Conservation (phyloP, 805 yeast genomes). For the Candida khao-thaluensis region DNA sequence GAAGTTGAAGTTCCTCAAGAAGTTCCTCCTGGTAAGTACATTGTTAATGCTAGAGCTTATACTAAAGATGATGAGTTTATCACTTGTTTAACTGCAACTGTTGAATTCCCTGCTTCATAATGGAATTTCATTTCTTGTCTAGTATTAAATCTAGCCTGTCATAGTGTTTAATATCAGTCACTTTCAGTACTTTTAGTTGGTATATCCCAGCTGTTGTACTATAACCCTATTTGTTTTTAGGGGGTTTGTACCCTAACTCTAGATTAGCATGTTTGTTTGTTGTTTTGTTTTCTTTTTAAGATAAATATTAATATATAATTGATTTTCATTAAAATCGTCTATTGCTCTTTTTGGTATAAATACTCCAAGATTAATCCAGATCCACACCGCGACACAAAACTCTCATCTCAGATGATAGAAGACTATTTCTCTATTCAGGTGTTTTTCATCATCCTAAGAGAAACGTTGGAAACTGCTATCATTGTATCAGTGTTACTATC, state of each 20-base stretch:
- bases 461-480: conserved; percentile 33
- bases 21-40: conserved; percentile 94
- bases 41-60: conserved; percentile 85
- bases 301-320: too few species aligned
- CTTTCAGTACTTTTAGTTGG: too few species aligned
- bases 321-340: too few species aligned
- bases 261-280: conserved; percentile 2
- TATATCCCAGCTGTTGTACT: too few species aligned
- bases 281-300: neutral
- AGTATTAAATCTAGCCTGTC: too few species aligned
- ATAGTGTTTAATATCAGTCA: too few species aligned
- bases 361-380: too few species aligned
- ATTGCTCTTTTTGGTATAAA: too few species aligned
- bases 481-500: conserved; percentile 67
- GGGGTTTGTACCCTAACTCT: too few species aligned
- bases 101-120: conserved; percentile 48
- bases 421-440: conserved; percentile 69
- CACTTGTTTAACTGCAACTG: conserved; percentile 77
- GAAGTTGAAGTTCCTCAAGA: conserved; percentile 81
- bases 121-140: too few species aligned
- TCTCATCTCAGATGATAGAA: conserved; percentile 21
- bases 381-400: conserved; percentile 9
- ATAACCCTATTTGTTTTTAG: too few species aligned
- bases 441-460: conserved; percentile 71
- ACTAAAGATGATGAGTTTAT: conserved; percentile 78